A percentile compares a stretch with the other conserved stretches of the same genome.
phyloP scores from a whole-genome alignment of 2,329 filamentous ascomycete genomes.

The Botrytis aclada region DNA sequence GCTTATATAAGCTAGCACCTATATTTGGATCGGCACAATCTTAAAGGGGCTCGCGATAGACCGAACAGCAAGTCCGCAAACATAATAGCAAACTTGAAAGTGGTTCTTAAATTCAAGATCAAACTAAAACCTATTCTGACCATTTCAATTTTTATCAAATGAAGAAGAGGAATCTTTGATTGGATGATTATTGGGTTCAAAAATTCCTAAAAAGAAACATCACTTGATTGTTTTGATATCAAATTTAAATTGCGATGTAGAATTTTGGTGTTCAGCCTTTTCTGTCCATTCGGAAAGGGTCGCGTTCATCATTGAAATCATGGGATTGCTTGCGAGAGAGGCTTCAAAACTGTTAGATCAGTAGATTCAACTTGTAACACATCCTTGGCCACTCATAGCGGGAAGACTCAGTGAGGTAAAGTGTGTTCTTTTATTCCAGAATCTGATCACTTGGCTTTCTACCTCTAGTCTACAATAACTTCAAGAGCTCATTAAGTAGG shows the following conservation, averaged over 20 bases:
- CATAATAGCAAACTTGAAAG: neutral
- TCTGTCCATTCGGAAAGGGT: neutral
- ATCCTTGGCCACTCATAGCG: neutral
- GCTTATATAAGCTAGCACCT: constrained; percentile 7
- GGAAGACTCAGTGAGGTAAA: neutral
- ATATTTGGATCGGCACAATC: constrained; percentile 6
- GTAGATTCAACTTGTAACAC: neutral
- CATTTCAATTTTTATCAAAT: neutral
- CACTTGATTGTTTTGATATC: neutral
- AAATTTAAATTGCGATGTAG: neutral
- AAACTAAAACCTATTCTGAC: neutral
- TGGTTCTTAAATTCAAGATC: neutral
- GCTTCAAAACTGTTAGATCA: neutral
- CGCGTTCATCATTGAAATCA: neutral
- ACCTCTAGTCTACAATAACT: constrained; percentile 16
- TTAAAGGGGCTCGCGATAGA: neutral
- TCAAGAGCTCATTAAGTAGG: constrained; percentile 15
- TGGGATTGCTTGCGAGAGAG: neutral
- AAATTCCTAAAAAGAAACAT: neutral
- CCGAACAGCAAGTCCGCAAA: neutral
- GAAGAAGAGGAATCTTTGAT: neutral
- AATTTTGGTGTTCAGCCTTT: neutral
- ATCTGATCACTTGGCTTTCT: constrained; percentile 6
- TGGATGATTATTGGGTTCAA: neutral
- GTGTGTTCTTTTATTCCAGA: neutral